Percentiles rank a stretch among this genome's conserved stretches.
Evolutionary conservation across 805 yeast species (phyloP).

Genomic region (Debaryomyces maramus): DNA sequence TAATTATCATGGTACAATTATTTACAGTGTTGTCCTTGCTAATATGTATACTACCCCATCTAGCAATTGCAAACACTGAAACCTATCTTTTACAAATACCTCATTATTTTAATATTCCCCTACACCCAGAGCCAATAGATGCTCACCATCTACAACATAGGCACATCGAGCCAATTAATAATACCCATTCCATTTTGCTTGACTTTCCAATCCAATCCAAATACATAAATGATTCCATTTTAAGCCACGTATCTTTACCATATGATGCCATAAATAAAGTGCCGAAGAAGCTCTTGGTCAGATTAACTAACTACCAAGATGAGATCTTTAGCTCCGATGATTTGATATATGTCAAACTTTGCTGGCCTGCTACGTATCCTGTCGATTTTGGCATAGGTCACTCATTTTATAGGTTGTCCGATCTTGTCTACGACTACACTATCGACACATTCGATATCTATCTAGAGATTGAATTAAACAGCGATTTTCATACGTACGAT

Average conservation of each 20-base stretch:
- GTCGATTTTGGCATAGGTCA: constrained; percentile 24
- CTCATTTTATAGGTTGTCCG: constrained; percentile 18
- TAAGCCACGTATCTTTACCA: background rate
- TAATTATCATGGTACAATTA: background rate
- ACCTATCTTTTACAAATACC: constrained; percentile 32
- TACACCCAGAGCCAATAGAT: constrained; percentile 9
- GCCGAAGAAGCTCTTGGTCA: constrained; percentile 23
- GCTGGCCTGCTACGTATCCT: constrained; percentile 40
- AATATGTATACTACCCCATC: background rate
- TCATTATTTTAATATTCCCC: constrained; percentile 34
- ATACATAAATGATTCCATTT: background rate
- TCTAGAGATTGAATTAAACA: constrained; percentile 20
- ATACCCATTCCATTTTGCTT: constrained; percentile 19
- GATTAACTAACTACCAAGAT: constrained; percentile 35
- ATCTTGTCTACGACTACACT: constrained; percentile 5
- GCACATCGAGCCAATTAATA: constrained; percentile 12
- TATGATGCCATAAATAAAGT: constrained; percentile 12
- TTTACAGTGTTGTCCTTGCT: background rate
- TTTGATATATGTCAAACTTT: constrained; percentile 27
- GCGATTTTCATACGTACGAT: constrained; percentile 21
- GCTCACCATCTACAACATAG: background rate
- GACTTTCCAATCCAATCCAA: constrained; percentile 26
- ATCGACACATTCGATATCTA: constrained; percentile 22
- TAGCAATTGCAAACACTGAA: constrained; percentile 37
- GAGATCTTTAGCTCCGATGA: constrained; percentile 24